Evolutionary conservation across 2,329 filamentous ascomycete genomes (phyloP).

Genomic region (Beauveria scarabaeidicola): DNA sequence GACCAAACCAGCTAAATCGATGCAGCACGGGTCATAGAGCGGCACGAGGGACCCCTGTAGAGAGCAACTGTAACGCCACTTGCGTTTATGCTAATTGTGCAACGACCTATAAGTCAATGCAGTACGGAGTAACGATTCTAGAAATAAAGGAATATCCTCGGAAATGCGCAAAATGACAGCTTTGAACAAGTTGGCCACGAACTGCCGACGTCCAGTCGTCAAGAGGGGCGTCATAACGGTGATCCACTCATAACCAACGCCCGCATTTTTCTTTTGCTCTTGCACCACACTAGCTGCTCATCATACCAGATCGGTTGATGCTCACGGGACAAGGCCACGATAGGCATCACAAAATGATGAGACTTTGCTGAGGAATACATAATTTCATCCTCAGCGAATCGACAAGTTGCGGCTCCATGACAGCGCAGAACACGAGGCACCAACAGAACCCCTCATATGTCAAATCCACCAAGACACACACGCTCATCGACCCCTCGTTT

Average conservation of each 20-base stretch:
- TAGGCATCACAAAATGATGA: neutral
- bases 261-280: conserved; percentile 1
- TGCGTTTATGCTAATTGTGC: neutral
- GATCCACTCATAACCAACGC: neutral
- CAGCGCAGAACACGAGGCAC: neutral
- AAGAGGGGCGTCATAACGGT: neutral
- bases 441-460: neutral
- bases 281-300: neutral
- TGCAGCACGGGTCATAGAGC: neutral
- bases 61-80: neutral
- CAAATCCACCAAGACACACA: conserved; percentile 1
- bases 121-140: neutral
- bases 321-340: neutral
- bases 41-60: neutral
- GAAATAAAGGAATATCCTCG: neutral
- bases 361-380: neutral
- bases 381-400: neutral
- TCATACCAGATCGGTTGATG: neutral
- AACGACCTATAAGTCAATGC: neutral
- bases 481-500: neutral
- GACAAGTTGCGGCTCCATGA: neutral
- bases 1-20: neutral
- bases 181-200: neutral
- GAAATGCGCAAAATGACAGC: neutral
- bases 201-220: neutral